A percentile compares a stretch with the other conserved stretches of the same genome.
Conservation (phyloP, 441 rosid genomes). For the Gossypium trilobum region DNA sequence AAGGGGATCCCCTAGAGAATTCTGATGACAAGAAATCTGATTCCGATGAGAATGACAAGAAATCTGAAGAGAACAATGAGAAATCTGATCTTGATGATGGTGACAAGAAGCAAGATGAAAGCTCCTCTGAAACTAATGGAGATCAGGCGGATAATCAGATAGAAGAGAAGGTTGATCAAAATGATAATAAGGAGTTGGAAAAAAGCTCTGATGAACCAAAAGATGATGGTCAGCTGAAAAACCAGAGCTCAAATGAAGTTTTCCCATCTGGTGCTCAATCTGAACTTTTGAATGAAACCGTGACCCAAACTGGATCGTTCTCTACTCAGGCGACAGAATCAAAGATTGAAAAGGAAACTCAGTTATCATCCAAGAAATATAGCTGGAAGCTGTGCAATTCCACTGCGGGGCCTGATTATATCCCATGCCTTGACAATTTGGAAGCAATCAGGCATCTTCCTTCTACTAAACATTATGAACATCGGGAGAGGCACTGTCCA, state of each 20-base stretch:
- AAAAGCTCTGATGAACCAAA: conserved; percentile 30
- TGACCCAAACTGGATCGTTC: conserved; percentile 59
- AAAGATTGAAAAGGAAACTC: conserved; percentile 68
- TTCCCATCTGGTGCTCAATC: conserved; percentile 71
- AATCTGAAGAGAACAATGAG: conserved; percentile 27
- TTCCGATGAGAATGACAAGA: conserved; percentile 28
- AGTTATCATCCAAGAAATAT: conserved; percentile 40
- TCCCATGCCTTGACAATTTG: conserved; percentile 54
- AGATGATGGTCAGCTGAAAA: conserved; percentile 36
- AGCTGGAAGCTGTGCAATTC: conserved; percentile 76
- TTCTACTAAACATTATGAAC: conserved; percentile 82
- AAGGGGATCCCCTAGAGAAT: conserved; percentile 33
- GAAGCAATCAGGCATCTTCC: conserved; percentile 61
- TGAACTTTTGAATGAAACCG: conserved; percentile 71
- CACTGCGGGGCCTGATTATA: conserved; percentile 49
- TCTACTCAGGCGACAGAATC: conserved; percentile 84
- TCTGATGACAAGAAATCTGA: conserved; percentile 25
- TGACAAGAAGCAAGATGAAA: conserved; percentile 29
- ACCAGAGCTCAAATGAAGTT: conserved; percentile 40
- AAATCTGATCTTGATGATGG: conserved; percentile 26
- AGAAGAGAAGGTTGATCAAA: conserved; percentile 34
- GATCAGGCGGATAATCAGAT: conserved; percentile 31
- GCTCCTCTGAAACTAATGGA: conserved; percentile 23
- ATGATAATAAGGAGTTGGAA: conserved; percentile 31
- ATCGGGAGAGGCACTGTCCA: conserved; percentile 94